phyloP scores from a whole-genome alignment of 441 rosid species.

The Euphorbia schlechtendalii region DNA sequence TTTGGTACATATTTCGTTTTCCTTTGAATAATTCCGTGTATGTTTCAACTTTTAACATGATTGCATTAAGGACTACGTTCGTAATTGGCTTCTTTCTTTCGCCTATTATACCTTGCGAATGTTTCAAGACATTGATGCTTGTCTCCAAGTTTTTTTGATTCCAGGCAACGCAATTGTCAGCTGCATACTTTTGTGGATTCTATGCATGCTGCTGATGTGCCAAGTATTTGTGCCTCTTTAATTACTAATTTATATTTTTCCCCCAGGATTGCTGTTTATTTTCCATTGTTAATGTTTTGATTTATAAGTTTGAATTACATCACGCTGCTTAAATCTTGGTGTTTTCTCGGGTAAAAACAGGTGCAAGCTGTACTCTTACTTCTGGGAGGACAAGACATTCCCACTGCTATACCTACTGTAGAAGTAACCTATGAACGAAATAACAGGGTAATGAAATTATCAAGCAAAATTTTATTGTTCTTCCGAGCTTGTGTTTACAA shows the following conservation, averaged over 20 bases:
- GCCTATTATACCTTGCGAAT: not conserved
- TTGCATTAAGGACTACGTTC: not conserved
- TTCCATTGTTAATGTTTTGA: not conserved
- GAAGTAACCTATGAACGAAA: constrained; percentile 43
- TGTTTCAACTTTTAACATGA: not conserved
- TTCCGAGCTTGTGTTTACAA: constrained; percentile 14
- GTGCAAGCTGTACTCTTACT: constrained; percentile 74
- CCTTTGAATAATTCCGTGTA: not conserved
- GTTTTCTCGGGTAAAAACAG: constrained; percentile 28
- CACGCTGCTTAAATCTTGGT: not conserved
- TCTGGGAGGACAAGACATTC: constrained; percentile 47
- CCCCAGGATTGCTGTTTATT: not conserved
- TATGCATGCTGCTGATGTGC: no score
- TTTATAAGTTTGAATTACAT: constrained; percentile 1
- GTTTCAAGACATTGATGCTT: not conserved
- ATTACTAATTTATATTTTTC: not conserved
- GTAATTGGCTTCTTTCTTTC: not conserved
- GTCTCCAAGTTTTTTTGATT: not conserved
- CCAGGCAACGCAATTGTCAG: not conserved
- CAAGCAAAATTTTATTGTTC: constrained; percentile 2
- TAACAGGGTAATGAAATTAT: constrained; percentile 36
- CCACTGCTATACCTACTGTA: constrained; percentile 46
- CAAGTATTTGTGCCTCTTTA: no score
- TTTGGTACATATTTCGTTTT: not conserved
- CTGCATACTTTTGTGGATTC: no score